Evolutionary conservation across 1,284 basidiomycete species (phyloP).

Genomic region (Sporisorium exsertum): DNA sequence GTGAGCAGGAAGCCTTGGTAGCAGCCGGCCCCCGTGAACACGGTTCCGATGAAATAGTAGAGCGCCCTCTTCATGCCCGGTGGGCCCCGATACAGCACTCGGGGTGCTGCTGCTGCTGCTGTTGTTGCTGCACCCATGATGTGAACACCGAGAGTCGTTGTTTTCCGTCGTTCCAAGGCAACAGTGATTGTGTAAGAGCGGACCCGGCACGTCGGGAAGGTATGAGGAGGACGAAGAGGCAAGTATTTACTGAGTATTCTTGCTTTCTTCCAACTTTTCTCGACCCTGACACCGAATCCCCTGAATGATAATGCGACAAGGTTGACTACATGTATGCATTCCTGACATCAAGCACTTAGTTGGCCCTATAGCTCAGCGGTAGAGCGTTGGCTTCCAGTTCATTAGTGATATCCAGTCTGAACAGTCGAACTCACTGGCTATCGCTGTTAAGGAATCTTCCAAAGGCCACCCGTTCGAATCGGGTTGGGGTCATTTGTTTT

Average conservation of each 20-base stretch:
- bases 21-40: conserved; percentile 43
- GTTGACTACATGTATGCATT: too few species aligned
- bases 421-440: too few species aligned
- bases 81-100: conserved; percentile 50
- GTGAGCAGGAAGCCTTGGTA: conserved; percentile 49
- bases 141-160: too few species aligned
- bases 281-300: too few species aligned
- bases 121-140: conserved; percentile 20
- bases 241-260: too few species aligned
- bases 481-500: conserved; percentile 40
- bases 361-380: conserved; percentile 52
- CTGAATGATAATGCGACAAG: too few species aligned
- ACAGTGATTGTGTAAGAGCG: neutral
- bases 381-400: conserved; percentile 55
- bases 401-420: too few species aligned
- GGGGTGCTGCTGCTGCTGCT: conserved; percentile 5
- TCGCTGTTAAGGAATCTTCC: too few species aligned
- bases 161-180: too few species aligned
- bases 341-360: too few species aligned
- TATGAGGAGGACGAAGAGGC: neutral
- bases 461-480: conserved; percentile 56
- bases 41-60: conserved; percentile 50
- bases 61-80: conserved; percentile 46
- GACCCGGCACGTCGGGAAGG: too few species aligned
- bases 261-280: neutral